Conservation (phyloP, 805 yeast species). For the Millerozyma miso region DNA sequence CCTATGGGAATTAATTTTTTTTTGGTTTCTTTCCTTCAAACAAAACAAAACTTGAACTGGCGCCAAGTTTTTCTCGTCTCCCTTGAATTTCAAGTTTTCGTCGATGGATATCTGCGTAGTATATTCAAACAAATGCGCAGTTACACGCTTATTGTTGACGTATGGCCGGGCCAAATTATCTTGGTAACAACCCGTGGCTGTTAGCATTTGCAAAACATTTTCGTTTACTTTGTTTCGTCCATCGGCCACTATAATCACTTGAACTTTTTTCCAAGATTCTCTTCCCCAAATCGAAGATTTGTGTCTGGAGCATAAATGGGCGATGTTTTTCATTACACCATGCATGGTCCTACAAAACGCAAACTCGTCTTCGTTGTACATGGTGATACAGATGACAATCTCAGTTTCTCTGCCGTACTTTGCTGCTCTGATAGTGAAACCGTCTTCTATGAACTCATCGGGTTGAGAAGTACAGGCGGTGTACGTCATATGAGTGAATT, state of each 20-base stretch:
- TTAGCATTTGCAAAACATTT: conserved; percentile 79
- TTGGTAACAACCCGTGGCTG: conserved; percentile 95
- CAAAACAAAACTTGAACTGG: conserved; percentile 95
- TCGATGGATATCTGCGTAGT: conserved; percentile 94
- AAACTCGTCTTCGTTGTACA: conserved; percentile 94
- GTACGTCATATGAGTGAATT: conserved; percentile 92
- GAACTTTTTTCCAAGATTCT: conserved; percentile 95
- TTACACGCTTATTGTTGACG: conserved; percentile 87
- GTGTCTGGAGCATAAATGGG: conserved; percentile 77
- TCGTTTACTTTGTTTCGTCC: conserved; percentile 88
- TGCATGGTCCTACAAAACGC: conserved; percentile 91
- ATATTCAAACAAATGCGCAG: conserved; percentile 92
- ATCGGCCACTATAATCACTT: conserved; percentile 86
- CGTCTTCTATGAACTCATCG: conserved; percentile 71
- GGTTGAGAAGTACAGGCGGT: conserved; percentile 96
- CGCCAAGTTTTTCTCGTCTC: conserved; percentile 83
- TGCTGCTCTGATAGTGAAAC: conserved; percentile 82
- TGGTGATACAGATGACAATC: conserved; percentile 85
- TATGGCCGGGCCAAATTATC: conserved; percentile 95
- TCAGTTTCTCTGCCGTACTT: conserved; percentile 90
- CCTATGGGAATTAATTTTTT: conserved; percentile 94
- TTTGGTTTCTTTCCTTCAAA: conserved; percentile 85
- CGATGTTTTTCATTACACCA: conserved; percentile 87
- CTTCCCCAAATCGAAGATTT: conserved; percentile 91
- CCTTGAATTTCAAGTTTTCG: conserved; percentile 82